Evolutionary conservation across 495 filamentous ascomycete genomes (phyloP), one percentile per base, ranked within the genome.

Genomic region (Neurospora sp.): DNA sequence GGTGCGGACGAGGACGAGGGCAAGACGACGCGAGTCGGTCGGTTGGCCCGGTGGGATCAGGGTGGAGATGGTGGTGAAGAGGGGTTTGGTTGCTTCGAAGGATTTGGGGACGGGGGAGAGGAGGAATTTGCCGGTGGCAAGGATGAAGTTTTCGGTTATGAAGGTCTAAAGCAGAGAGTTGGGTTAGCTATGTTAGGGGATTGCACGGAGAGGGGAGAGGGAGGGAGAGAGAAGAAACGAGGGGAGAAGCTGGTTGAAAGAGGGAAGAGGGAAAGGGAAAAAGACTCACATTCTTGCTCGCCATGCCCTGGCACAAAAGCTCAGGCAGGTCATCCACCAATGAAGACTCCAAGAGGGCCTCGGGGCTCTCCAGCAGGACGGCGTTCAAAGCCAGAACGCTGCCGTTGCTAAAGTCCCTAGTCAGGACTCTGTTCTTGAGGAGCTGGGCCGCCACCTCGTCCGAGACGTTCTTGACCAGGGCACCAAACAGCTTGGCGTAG

Each of bases 91-190:
- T 28, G 87, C 85, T 76, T 97, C 93, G 73, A 87, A 92, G 8
- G 82, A 76, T 76, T 90, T 92, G 28, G 83, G 81, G 3, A 82
- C 79, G 38, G 91, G 87, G 3, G 88, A 85, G 62, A 99, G 87
- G 11, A 99, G 87, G 81, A 92, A 97, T 83, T 99, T 99, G 75
- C 96, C 96, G n/a, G 95, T 92, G 39, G 96, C 96, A 42, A 98
- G 87, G 71, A 98, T 93, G 75, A 88, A 91, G 82, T 97, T 97
- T 77, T 98, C 93, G 69, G 93, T 88, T 72, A 97, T 88, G 80
- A 92, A 94, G 66, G 92, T 86, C 90, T 94, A 4, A 13, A 11
- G 11, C 4, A 13, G 11, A 7, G 38, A 5, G 69, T 48, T 54
- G 39, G 28, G 38, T 40, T 40, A 79, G 2, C 24, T 28, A 28